A percentile compares a stretch with the other conserved stretches of the same genome.
phyloP scores from a whole-genome alignment of 164 flowering plant genomes.

The Aristolochia contorta region DNA sequence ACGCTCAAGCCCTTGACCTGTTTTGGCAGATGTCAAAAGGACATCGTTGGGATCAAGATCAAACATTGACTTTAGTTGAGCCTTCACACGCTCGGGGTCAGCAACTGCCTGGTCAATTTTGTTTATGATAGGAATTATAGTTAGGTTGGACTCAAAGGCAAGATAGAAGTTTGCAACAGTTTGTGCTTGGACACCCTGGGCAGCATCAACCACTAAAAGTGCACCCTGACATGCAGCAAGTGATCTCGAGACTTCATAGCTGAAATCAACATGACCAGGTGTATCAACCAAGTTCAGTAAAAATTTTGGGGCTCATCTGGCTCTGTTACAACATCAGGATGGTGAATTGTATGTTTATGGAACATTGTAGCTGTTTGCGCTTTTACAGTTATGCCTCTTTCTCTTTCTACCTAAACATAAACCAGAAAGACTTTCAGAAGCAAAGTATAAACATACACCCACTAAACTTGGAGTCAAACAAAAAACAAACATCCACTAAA shows the following conservation, averaged over 20 bases:
- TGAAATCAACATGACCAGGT: conserved; percentile 98
- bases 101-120: conserved; percentile 99
- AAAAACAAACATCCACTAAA: no score
- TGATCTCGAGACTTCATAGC: conserved; percentile 97
- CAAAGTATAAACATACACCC: neutral
- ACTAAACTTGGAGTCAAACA: no score
- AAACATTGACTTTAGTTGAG: conserved; percentile 86
- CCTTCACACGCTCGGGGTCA: conserved; percentile 89
- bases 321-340: conserved; percentile 12
- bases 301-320: conserved; percentile 28
- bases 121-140: conserved; percentile 80
- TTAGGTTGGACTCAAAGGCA: conserved; percentile 85
- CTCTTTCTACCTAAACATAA: conserved; percentile 79
- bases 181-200: conserved; percentile 97
- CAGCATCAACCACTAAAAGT: conserved; percentile 96
- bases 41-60: conserved; percentile 73
- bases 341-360: conserved; percentile 30
- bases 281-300: conserved; percentile 85
- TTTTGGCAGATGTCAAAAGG: conserved; percentile 88
- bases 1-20: conserved; percentile 89
- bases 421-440: conserved; percentile 4
- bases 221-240: conserved; percentile 99
- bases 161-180: conserved; percentile 96
- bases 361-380: conserved; percentile 99
- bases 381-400: conserved; percentile 96